Evolutionary conservation across 2,329 filamentous ascomycete species (phyloP).

Genomic region (Lizonia empirigonia): DNA sequence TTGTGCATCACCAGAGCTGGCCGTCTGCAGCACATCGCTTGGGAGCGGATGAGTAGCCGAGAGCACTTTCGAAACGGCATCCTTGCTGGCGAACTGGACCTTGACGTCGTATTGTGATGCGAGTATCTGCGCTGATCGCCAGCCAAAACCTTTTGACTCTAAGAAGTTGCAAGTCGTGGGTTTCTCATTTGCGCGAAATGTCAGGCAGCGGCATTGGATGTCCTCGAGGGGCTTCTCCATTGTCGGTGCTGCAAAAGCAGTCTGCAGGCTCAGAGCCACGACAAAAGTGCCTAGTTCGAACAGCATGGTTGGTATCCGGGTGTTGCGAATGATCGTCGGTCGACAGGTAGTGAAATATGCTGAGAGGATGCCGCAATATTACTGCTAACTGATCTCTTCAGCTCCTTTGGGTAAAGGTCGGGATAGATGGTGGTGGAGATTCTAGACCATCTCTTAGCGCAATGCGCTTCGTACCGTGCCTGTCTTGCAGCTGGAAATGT

Average conservation of each 20-base stretch:
- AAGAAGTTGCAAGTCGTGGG: constrained; percentile 31
- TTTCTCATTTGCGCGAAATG: constrained; percentile 26
- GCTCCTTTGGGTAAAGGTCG: not conserved
- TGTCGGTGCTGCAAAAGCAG: constrained; percentile 17
- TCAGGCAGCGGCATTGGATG: constrained; percentile 35
- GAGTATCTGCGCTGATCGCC: constrained; percentile 30
- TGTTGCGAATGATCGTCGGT: not conserved
- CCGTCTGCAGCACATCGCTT: constrained; percentile 22
- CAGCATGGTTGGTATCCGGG: not conserved
- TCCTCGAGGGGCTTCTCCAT: constrained; percentile 23
- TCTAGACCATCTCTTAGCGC: constrained; percentile 15
- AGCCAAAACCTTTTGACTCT: constrained; percentile 29
- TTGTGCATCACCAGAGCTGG: constrained; percentile 19
- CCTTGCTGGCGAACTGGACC: constrained; percentile 32
- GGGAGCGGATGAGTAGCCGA: constrained; percentile 25
- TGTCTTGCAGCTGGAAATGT: not conserved
- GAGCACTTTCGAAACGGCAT: constrained; percentile 29
- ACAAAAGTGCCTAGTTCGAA: not conserved
- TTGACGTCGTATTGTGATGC: constrained; percentile 29
- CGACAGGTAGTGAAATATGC: not conserved
- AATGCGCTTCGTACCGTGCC: constrained; percentile 5
- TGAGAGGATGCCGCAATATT: not conserved
- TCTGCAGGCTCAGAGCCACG: not conserved
- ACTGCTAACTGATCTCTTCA: constrained; percentile 1
- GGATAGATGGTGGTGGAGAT: constrained; percentile 8